A percentile compares a stretch with the other conserved stretches of the same genome.
Conservation (phyloP, 2,329 filamentous ascomycete species). For the Xylariaceae sp. region DNA sequence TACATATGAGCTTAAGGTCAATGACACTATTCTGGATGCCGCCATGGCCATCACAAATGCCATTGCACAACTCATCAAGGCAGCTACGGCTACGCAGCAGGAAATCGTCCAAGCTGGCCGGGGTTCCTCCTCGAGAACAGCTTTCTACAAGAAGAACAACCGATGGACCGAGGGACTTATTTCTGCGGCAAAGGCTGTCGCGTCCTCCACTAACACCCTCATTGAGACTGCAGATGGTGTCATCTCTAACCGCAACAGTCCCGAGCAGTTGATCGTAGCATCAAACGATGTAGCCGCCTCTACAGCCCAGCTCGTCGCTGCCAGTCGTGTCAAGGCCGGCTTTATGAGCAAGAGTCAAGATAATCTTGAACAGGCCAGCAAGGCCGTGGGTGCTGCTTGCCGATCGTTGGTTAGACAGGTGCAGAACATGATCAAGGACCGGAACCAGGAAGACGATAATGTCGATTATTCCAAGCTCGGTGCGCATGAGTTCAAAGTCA, state of each 20-base stretch:
- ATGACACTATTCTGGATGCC: constrained; percentile 90
- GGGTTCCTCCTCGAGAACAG: constrained; percentile 78
- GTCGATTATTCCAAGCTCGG: constrained; percentile 86
- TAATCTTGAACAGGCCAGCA: constrained; percentile 80
- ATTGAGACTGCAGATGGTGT: constrained; percentile 98
- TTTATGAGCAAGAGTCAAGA: constrained; percentile 99
- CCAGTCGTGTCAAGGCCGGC: constrained; percentile 90
- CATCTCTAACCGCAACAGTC: constrained; percentile 82
- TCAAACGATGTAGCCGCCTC: constrained; percentile 95
- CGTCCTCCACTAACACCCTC: constrained; percentile 84
- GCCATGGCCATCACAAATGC: constrained; percentile 90
- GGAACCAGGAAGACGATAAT: constrained; percentile 72
- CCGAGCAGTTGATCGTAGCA: constrained; percentile 95
- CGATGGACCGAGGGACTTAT: constrained; percentile 98
- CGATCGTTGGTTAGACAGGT: constrained; percentile 85
- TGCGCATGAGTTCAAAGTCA: constrained; percentile 94
- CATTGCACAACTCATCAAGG: constrained; percentile 90
- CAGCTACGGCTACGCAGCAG: constrained; percentile 84
- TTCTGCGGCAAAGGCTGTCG: constrained; percentile 93
- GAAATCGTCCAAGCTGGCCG: constrained; percentile 94
- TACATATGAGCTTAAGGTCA: constrained; percentile 92
- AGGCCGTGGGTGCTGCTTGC: constrained; percentile 87
- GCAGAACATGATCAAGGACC: constrained; percentile 86
- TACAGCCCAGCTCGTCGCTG: constrained; percentile 93
- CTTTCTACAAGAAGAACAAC: constrained; percentile 99